Base-by-base conservation (phyloP, 768 basidiomycete genomes). In the Cantharellus anzutake region DNA sequence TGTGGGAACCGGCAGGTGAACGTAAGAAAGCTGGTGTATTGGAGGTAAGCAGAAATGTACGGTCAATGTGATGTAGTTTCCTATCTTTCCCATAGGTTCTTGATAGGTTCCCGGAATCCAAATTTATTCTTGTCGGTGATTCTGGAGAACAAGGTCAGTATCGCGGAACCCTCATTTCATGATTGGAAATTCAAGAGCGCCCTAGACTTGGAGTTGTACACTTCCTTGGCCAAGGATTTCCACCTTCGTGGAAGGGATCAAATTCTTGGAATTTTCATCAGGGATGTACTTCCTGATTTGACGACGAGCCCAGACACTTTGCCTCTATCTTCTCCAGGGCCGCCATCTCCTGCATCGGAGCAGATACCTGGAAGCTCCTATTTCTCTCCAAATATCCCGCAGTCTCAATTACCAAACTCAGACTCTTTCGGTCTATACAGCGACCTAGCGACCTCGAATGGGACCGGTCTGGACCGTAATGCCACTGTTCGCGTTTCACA, bases 41-140 rank as follows among this genome's bases (percentile, higher is more conserved):
- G n/a, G 86, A 92, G 42, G 74, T 70, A n/a, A 42, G 50, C n/a
- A 41, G 4, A 39, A 41, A 38, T 14, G 42, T 57, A 7, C 51
- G 14, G 41, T 55, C 60, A 4, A 44, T 29, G 2, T 50, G 2
- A 42, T 41, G 51, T 29, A 29, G 20, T 29, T 29, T 29, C 20
- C 20, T 29, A 29, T 29, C 0, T 29, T 29, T 29, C 20, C 20
- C 20, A 5, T 52, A 63, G 61, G 57, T 89, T 20, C 72, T 93
- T 7, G 77, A 84, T 42, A 73, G 79, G 2, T 93, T 93, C 68
- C 80, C 80, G 0, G 73, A 80, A 44, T 80, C 86, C 1, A 73
- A 71, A 42, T 96, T 98, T 71, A 70, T 97, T 66, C 78, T 93
- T 56, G 75, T 98, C 44, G 94, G 94, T 4, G 94, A 98, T 68